A percentile compares a stretch with the other conserved stretches of the same genome.
phyloP scores from a whole-genome alignment of 768 basidiomycete species.

The Coprinopsis strossmayeri region DNA sequence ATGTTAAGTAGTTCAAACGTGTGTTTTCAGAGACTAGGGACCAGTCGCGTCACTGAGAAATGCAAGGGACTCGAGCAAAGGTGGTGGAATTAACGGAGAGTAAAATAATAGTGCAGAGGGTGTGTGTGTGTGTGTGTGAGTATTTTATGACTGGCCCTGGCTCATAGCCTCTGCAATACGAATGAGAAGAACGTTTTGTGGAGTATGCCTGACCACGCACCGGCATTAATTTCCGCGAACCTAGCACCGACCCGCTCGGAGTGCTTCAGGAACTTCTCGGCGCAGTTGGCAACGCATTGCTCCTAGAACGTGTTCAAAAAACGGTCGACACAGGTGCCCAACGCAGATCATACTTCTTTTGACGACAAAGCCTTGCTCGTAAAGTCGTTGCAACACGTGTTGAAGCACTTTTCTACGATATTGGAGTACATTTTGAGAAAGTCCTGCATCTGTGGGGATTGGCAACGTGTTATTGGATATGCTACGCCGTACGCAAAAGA shows the following conservation, averaged over 20 bases:
- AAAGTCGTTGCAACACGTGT: conserved; percentile 91
- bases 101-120: not conserved
- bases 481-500: not conserved
- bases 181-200: not conserved
- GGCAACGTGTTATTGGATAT: conserved; percentile 2
- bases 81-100: not conserved
- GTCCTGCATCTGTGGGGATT: conserved; percentile 82
- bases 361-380: conserved; percentile 89
- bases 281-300: conserved; percentile 86
- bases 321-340: conserved; percentile 1
- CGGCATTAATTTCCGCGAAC: conserved; percentile 89
- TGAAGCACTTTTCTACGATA: conserved; percentile 95
- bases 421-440: conserved; percentile 93
- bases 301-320: conserved; percentile 42
- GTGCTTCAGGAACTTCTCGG: conserved; percentile 97
- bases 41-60: too few species aligned
- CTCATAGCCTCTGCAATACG: conserved; percentile 3
- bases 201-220: conserved; percentile 38
- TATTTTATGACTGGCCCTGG: conserved; percentile 9
- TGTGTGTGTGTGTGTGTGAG: not conserved
- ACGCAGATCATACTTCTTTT: conserved; percentile 66
- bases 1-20: too few species aligned
- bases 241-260: conserved; percentile 89
- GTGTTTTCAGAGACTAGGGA: too few species aligned
- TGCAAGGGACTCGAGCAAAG: not conserved